Conservation (phyloP, 495 filamentous ascomycete species). For the Penicillium crystallinum region DNA sequence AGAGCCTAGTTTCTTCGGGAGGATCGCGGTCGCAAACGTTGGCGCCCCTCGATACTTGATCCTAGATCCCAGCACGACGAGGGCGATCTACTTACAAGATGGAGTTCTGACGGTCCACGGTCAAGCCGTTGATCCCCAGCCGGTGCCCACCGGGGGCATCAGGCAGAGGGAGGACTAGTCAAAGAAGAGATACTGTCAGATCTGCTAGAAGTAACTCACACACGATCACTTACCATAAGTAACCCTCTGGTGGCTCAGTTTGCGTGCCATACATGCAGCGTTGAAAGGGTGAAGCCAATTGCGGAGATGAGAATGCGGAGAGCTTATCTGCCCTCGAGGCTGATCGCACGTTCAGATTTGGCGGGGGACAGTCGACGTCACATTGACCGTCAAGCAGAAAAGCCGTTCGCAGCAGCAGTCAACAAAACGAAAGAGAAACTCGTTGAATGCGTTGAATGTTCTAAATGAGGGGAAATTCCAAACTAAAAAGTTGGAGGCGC, state of each 20-base stretch:
- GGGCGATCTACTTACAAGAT: constrained; percentile 64
- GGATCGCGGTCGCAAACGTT: not conserved
- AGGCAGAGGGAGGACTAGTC: constrained; percentile 83
- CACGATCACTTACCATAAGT: constrained; percentile 43
- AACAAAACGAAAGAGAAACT: not conserved
- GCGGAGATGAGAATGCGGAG: constrained; percentile 37
- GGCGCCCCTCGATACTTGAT: not conserved
- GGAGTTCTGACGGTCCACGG: constrained; percentile 75
- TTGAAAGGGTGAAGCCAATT: constrained; percentile 22
- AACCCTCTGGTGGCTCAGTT: constrained; percentile 47
- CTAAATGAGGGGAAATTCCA: constrained; percentile 18
- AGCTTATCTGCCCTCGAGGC: constrained; percentile 30
- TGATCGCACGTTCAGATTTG: constrained; percentile 25
- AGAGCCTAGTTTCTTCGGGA: not conserved
- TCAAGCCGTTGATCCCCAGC: constrained; percentile 88
- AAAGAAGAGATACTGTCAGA: constrained; percentile 16
- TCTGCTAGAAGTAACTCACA: no score
- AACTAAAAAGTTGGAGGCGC: constrained; percentile 3
- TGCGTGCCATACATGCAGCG: constrained; percentile 43
- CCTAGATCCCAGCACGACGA: not conserved
- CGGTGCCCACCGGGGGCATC: constrained; percentile 88
- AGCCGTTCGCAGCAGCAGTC: not conserved
- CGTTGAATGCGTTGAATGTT: not conserved
- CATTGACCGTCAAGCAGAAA: not conserved
- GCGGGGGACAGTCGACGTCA: constrained; percentile 23